Base-by-base conservation (phyloP, 768 basidiomycete species). In the Pulveroboletus sp. region DNA sequence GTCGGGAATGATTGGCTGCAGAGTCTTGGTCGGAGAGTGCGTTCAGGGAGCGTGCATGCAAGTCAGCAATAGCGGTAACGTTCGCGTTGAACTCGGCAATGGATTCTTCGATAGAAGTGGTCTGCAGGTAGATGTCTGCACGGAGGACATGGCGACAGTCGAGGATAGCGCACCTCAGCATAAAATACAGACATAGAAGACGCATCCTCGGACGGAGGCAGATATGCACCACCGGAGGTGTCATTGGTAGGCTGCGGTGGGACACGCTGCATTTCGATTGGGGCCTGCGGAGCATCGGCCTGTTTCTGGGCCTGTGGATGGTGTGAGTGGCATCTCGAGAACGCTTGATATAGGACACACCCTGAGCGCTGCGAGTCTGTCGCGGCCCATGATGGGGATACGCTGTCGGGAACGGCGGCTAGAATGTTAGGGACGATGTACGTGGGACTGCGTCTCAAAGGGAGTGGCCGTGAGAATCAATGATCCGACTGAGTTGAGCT, bases 291-390 rank as follows among this genome's bases (percentile, higher is more conserved):
- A 3, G 24, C 46, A n/a, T 65, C 62, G 55, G 73, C 76, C 55
- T 62, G 61, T 54, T 80, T 77, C 58, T 79, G 78, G 37, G 83
- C 83, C 57, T 81, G 78, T 14, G 77, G 65, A 21, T n/a, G 38
- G 9, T n/a, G 49, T 59, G 32, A 49, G 32, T 4, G 39, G 77
- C 4, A 8, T 9, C 84, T 81, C 76, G 58, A 78, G 76, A 33
- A 15, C 7, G 31, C 6, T 4, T 8, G 76, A 78, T 60, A 44
- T 77, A 78, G 63, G 81, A 60, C 79, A 41, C 54, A 87, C 88
- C 72, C 88, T 80, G 77, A 86, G 81, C 51, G 86, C 88, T 61
- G 88, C 90, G 56, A 94, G 82, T 78, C 92, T 80, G 79, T 94
- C 66, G 10, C 55, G 58, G 24, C 58, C 89, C 80, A 91, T 83